Conservation (phyloP, 1,284 basidiomycete species). For the Apiotrichum porosum region DNA sequence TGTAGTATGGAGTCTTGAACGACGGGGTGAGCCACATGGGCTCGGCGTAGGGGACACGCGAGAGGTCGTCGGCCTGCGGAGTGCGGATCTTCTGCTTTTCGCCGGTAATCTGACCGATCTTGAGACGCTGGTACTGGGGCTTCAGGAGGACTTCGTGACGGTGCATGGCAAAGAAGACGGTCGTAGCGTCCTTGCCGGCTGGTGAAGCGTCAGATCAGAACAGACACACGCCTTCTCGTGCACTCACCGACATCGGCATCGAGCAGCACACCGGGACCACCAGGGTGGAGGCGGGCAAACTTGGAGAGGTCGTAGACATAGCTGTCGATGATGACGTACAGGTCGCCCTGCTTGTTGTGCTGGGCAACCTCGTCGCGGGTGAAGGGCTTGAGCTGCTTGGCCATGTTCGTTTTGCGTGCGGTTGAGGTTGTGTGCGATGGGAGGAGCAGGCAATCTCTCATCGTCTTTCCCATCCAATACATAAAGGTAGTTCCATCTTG, state of each 20-base stretch:
- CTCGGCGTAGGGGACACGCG: constrained; percentile 70
- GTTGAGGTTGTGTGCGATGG: too few relatives aligned
- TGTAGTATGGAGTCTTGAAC: constrained; percentile 80
- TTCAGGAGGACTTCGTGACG: constrained; percentile 69
- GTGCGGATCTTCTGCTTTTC: constrained; percentile 58
- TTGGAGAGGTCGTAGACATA: constrained; percentile 75
- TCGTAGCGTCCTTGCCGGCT: constrained; percentile 72
- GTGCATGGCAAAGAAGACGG: constrained; percentile 79
- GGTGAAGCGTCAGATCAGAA: neutral
- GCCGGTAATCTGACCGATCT: constrained; percentile 65
- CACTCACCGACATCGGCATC: constrained; percentile 66
- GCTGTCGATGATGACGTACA: constrained; percentile 78
- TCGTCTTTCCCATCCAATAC: too few relatives aligned
- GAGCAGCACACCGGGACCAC: constrained; percentile 69
- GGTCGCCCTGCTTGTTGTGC: constrained; percentile 71
- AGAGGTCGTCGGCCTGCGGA: constrained; percentile 58
- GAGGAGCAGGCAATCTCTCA: too few relatives aligned
- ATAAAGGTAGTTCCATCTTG: too few relatives aligned
- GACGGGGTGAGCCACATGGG: constrained; percentile 69
- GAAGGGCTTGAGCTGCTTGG: constrained; percentile 44
- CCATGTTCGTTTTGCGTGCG: too few relatives aligned
- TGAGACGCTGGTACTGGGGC: constrained; percentile 66
- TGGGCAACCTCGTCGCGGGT: constrained; percentile 50
- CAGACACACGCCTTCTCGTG: neutral
- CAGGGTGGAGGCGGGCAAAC: constrained; percentile 75